Evolutionary conservation across 1,284 basidiomycete genomes (phyloP), one percentile per base, ranked within the genome.

Genomic region (Ustilago crameri): DNA sequence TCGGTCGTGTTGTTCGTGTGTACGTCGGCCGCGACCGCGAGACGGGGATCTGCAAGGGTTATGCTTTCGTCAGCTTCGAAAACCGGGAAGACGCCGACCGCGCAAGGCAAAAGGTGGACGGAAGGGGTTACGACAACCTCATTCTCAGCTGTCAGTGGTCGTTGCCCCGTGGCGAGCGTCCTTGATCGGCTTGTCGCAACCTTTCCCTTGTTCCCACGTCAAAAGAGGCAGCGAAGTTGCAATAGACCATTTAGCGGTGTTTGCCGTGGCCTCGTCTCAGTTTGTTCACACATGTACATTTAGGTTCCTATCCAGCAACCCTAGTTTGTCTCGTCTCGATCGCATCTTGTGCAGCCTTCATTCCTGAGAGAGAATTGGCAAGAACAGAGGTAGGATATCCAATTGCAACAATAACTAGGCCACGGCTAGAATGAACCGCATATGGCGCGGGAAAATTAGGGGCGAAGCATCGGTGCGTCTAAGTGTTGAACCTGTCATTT

Each of bases 11-110:
- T 79, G 93, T 93, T 1, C 88, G 92, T 18, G 93, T 98, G 51
- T 98, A 94, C 84, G 91, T 99, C 52, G 96, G 96, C 40, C 88
- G 93, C 57, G 95, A 98, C 84, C 88, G 94, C 67, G 95, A 98
- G 81, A 98, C 96, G 9, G 92, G 93, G 56, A 88, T 91, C 43
- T 93, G 93, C 76, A 98, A 97, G 85, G 95, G 96, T 64, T 96
- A 95, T 84, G 93, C 93, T 17, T 94, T 94, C 75, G 94, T 97
- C 76, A 93, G 91, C 84, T 98, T 97, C 82, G 95, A 98, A 83
- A 90, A 90, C 35, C 87, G 88, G 78, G 86, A 88, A 22, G 86
- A 88, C 48, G 96, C 93, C 24, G 92, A 96, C 85, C 87, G 86
- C 76, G 96, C 96, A 41, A 90, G 97, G 86, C 89, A 92, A 81